Conservation (phyloP, 2,329 filamentous ascomycete species). For the Colletotrichum musicola region DNA sequence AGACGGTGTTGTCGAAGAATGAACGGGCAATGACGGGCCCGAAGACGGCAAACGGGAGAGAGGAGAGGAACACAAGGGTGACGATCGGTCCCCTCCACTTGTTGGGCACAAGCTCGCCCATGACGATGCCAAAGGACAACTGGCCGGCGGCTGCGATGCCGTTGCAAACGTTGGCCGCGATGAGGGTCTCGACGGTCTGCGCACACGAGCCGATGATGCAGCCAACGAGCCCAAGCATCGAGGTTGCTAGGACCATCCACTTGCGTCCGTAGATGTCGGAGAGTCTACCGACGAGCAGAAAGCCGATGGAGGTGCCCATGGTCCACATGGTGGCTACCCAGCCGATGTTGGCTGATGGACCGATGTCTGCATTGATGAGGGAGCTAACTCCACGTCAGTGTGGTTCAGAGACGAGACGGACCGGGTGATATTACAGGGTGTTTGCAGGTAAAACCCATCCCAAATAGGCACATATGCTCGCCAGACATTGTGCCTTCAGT, state of each 20-base stretch:
- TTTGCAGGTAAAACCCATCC: conserved; percentile 53
- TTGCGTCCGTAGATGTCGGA: conserved; percentile 32
- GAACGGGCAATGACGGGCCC: conserved; percentile 61
- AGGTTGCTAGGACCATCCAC: conserved; percentile 40
- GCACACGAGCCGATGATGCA: conserved; percentile 53
- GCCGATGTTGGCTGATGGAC: conserved; percentile 47
- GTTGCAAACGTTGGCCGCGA: conserved; percentile 53
- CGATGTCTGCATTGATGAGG: conserved; percentile 50
- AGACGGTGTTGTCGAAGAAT: conserved; percentile 56
- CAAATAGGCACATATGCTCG: conserved; percentile 50
- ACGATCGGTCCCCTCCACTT: conserved; percentile 53
- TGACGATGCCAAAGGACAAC: conserved; percentile 55
- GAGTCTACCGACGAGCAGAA: conserved; percentile 40
- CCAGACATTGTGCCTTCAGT: conserved; percentile 47
- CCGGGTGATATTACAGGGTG: conserved; percentile 44
- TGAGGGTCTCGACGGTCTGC: conserved; percentile 50
- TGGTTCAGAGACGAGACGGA: neutral
- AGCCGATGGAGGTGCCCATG: conserved; percentile 53
- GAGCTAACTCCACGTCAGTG: conserved; percentile 35
- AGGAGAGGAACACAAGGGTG: conserved; percentile 54
- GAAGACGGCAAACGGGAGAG: conserved; percentile 56
- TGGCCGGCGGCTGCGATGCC: conserved; percentile 56
- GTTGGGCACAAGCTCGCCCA: conserved; percentile 59
- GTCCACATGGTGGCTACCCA: conserved; percentile 54
- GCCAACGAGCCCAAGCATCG: conserved; percentile 51